A percentile compares a stretch with the other conserved stretches of the same genome.
These are phyloP conservation scores for Leccinum disarticulatum DNA, from an alignment of 768 basidiomycete genomes.

Conservation along the genomic window DNA sequence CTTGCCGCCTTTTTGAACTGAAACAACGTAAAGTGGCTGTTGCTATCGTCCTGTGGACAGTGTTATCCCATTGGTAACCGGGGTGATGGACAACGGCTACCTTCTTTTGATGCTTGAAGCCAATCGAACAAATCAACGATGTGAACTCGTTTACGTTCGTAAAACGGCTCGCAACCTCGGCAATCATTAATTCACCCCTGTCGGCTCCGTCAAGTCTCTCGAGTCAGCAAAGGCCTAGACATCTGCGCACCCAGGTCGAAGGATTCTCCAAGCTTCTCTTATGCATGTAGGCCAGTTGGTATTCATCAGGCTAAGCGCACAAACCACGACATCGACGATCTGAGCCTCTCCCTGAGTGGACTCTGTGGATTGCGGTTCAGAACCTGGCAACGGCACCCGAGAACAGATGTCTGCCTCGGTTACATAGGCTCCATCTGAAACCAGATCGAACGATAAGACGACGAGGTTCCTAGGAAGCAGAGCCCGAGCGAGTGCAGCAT, in stretches of 20 bases:
- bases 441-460: conserved; percentile 79
- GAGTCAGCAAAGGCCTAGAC: conserved; percentile 1
- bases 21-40: conserved; percentile 84
- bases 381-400: conserved; percentile 82
- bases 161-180: conserved; percentile 88
- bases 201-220: conserved; percentile 12
- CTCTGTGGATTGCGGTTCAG: conserved; percentile 44
- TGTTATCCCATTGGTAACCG: conserved; percentile 4
- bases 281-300: conserved; percentile 94
- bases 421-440: conserved; percentile 73
- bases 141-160: conserved; percentile 65
- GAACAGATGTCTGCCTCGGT: conserved; percentile 88
- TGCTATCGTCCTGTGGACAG: conserved; percentile 63
- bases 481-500: conserved; percentile 79
- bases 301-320: conserved; percentile 95
- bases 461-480: conserved; percentile 67
- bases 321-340: conserved; percentile 88
- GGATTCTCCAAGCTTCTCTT: conserved; percentile 84
- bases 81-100: conserved; percentile 36
- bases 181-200: conserved; percentile 82
- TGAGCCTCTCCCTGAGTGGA: conserved; percentile 59
- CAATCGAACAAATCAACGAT: conserved; percentile 60
- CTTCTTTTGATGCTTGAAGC: conserved; percentile 72
- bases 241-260: conserved; percentile 70
- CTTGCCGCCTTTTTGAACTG: conserved; percentile 68